phyloP scores from a whole-genome alignment of 2,329 filamentous ascomycete species.

The Alternaria burnsii region DNA sequence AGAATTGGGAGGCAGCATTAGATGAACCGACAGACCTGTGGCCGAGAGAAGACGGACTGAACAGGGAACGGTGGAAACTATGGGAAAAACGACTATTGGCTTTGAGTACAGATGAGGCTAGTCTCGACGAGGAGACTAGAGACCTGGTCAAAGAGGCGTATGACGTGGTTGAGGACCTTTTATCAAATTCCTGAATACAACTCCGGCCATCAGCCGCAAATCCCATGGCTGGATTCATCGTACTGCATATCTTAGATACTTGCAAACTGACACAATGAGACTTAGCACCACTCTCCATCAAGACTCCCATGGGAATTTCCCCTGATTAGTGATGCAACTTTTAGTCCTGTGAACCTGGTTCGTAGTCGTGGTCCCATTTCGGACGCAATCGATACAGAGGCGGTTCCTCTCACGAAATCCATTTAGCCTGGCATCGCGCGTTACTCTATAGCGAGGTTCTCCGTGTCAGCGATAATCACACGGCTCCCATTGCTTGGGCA shows the following conservation, averaged over 20 bases:
- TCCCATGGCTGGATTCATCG: neutral
- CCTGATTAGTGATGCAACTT: neutral
- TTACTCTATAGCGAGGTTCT: too few species aligned
- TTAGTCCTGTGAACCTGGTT: neutral
- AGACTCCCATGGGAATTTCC: neutral
- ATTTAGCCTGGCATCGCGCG: too few species aligned
- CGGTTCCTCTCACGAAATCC: neutral
- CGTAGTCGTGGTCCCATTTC: neutral
- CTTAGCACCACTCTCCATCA: neutral
- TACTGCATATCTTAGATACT: neutral
- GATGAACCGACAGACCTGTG: conserved; percentile 1
- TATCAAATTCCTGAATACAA: neutral
- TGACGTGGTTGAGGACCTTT: neutral
- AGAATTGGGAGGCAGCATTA: neutral
- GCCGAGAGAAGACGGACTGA: conserved; percentile 3
- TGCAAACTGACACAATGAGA: neutral
- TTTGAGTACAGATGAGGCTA: neutral
- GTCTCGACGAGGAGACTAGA: neutral
- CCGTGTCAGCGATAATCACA: too few species aligned
- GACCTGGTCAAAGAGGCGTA: neutral
- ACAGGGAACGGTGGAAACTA: conserved; percentile 4
- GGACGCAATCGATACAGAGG: neutral
- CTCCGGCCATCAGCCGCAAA: neutral
- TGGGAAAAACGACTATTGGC: conserved; percentile 6
- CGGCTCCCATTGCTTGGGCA: too few species aligned